These are phyloP conservation scores for Solanum ahanhuiri DNA, from an alignment of 257 asterid species.

Conservation along the genomic window DNA sequence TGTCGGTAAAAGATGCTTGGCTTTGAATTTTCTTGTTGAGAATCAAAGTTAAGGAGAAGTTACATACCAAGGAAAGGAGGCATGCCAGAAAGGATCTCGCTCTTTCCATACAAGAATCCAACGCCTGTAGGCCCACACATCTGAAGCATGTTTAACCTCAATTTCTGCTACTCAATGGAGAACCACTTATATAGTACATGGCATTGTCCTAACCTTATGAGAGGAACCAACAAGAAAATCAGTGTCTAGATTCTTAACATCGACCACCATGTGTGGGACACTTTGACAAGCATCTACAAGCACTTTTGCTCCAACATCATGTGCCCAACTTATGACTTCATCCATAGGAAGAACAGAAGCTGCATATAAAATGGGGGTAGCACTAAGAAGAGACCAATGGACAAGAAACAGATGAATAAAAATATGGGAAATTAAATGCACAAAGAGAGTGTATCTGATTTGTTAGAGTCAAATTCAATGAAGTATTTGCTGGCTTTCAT, in stretches of 20 bases:
- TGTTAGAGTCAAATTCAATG: neutral
- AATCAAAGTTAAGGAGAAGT: neutral
- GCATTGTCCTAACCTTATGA: slow-evolving; percentile 66
- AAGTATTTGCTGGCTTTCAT: neutral
- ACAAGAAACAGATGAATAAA: neutral
- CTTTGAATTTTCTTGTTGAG: neutral
- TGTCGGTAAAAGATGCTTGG: neutral
- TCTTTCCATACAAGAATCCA: slow-evolving; percentile 88
- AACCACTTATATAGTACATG: slow-evolving; percentile 13
- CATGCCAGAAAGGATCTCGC: slow-evolving; percentile 67
- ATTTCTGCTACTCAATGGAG: slow-evolving; percentile 27
- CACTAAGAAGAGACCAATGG: neutral
- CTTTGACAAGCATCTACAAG: slow-evolving; percentile 98
- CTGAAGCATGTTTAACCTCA: slow-evolving; percentile 76
- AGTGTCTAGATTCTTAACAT: slow-evolving; percentile 61
- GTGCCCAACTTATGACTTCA: slow-evolving; percentile 81
- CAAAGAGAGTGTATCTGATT: neutral
- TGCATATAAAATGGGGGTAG: slow-evolving; percentile 18
- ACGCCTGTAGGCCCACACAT: slow-evolving; percentile 99
- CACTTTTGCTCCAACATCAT: slow-evolving; percentile 83
- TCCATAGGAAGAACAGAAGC: slow-evolving; percentile 83
- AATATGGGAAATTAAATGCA: neutral
- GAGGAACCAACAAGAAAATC: slow-evolving; percentile 98
- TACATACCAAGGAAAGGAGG: slow-evolving; percentile 89
- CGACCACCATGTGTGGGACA: slow-evolving; percentile 94